Evolutionary conservation across 2,329 filamentous ascomycete species (phyloP), one percentile per base, ranked within the genome.

Genomic region (Rutstroemia sp.): DNA sequence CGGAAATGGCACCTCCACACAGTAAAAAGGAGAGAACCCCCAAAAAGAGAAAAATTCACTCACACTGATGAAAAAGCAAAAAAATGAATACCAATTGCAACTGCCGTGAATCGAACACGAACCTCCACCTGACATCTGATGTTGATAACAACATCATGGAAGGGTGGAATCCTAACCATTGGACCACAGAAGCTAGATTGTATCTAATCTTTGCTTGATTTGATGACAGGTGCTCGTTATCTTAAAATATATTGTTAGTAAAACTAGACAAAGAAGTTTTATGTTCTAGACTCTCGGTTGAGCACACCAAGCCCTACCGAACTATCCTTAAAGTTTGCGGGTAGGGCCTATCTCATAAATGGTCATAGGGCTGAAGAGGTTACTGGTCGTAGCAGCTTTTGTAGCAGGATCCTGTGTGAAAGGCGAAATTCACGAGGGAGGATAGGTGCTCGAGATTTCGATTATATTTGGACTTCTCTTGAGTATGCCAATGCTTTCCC

Each of bases 141-240:
- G 30, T 12, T 34, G 8, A 3, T 34, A 34, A 34, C 30, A 34
- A 34, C 30, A 34, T 12, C 12, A 4, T 51, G 48, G 48, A 51
- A 51, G 48, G 48, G 48, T 51, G 34, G 48, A 51, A 51, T 51
- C 48, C 48, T 51, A 51, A 51, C 48, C 48, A 51, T 51, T 51
- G 48, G 48, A 51, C 48, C 48, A 51, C 48, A 42, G 48, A 51
- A 51, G 48, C 48, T 51, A 21, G 17, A 14, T 12, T 10, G 16
- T 12, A 1, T 19, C 17, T 10, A n/a, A 17, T 34, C 23, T 36
- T 50, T 50, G 48, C 48, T 50, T 51, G 48, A 25, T 42, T 51
- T 51, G 48, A 30, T 48, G 46, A 21, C 2, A 5, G 5, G 0
- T 4, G 3, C 3, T 9, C 5, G 5, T 19, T 42, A 42, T 19